A percentile compares a stretch with the other conserved stretches of the same genome.
Conservation (phyloP, 2,329 filamentous ascomycete species). For the Calonectria honghensis region DNA sequence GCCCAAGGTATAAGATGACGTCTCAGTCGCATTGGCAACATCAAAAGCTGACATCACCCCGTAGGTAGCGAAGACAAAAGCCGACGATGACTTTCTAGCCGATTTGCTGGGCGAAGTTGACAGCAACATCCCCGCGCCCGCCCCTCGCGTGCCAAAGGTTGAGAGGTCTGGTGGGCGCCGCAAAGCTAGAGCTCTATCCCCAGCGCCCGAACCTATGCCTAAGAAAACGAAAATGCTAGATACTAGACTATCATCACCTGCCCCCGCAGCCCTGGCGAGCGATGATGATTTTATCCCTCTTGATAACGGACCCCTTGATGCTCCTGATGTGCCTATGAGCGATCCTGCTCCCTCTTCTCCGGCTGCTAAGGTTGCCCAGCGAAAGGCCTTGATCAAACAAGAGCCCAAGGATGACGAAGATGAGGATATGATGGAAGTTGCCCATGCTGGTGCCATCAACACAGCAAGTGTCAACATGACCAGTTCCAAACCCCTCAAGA, state of each 20-base stretch:
- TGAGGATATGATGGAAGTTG: conserved; percentile 91
- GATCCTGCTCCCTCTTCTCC: conserved; percentile 93
- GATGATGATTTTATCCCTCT: conserved; percentile 74
- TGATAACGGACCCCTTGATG: conserved; percentile 75
- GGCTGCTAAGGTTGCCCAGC: conserved; percentile 83
- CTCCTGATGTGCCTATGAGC: conserved; percentile 82
- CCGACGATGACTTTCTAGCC: conserved; percentile 91
- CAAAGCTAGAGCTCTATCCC: conserved; percentile 87
- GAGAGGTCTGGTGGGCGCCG: conserved; percentile 85
- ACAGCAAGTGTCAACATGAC: conserved; percentile 88
- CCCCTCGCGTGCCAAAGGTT: conserved; percentile 75
- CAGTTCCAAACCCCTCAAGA: conserved; percentile 83
- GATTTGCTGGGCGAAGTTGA: conserved; percentile 92
- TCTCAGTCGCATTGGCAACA: not conserved
- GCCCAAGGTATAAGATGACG: conserved; percentile 78
- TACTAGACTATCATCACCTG: conserved; percentile 67
- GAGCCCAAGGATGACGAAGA: conserved; percentile 80
- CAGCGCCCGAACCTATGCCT: conserved; percentile 73
- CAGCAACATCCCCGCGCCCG: conserved; percentile 76
- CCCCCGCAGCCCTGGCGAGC: conserved; percentile 68
- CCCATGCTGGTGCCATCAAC: conserved; percentile 82
- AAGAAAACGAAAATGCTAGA: conserved; percentile 76
- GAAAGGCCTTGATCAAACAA: conserved; percentile 75
- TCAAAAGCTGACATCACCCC: conserved; percentile 39
- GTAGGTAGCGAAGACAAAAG: conserved; percentile 85